These are phyloP conservation scores for Globisporangium nagaii DNA, from an alignment of 352 stramenopile genomes.

Conservation along the genomic window DNA sequence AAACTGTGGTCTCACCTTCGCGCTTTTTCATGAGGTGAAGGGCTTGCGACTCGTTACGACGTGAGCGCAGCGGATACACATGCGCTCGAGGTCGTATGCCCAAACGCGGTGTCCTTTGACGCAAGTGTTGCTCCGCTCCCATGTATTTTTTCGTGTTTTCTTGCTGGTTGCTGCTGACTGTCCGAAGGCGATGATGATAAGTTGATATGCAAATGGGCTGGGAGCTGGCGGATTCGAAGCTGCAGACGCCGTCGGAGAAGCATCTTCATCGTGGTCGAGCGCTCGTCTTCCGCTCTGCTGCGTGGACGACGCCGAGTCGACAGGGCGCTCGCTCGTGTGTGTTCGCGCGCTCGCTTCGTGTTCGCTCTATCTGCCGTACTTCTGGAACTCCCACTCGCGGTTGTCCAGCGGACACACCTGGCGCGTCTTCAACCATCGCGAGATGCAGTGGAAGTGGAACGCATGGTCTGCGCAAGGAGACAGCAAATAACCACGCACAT, in stretches of 20 bases:
- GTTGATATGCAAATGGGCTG: not conserved
- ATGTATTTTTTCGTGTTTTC: not conserved
- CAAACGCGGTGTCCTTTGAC: too few species aligned
- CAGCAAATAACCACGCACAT: conserved; percentile 36
- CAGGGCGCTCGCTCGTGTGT: not conserved
- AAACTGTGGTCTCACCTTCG: too few species aligned
- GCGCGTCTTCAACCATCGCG: conserved; percentile 98
- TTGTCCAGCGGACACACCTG: conserved; percentile 99
- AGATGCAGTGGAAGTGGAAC: conserved; percentile 99
- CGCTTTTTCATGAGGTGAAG: too few species aligned
- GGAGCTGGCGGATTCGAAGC: not conserved
- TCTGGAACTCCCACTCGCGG: conserved; percentile 99
- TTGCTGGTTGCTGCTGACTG: not conserved
- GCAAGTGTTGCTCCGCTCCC: too few species aligned
- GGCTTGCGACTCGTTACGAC: too few species aligned
- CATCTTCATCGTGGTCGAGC: too few species aligned
- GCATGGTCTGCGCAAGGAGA: conserved; percentile 92
- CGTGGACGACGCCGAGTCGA: too few species aligned
- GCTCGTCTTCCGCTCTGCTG: too few species aligned
- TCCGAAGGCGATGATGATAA: conserved; percentile 1
- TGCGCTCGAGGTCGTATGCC: too few species aligned
- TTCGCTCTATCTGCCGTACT: conserved; percentile 83
- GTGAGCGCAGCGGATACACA: not conserved
- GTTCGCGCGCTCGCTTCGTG: not conserved
- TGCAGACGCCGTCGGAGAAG: not conserved